These are phyloP conservation scores for Phellopilus nigrolimitatus DNA, from an alignment of 1,284 basidiomycete genomes.

Conservation along the genomic window DNA sequence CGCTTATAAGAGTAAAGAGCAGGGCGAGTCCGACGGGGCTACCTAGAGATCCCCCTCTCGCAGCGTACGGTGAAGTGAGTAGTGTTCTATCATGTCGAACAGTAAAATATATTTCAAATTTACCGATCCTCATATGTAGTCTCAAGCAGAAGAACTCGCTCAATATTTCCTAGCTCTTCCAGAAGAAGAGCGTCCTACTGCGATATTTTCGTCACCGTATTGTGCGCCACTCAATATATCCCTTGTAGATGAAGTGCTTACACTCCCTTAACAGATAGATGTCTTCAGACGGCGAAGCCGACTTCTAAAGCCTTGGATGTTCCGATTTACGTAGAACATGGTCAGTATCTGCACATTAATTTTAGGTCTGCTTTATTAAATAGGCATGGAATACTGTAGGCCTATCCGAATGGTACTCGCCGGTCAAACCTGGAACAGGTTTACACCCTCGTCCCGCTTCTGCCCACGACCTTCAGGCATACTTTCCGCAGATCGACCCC, in stretches of 20 bases:
- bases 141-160: conserved; percentile 74
- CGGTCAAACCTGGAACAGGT: conserved; percentile 59
- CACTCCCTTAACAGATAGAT: conserved; percentile 58
- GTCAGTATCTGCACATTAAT: conserved; percentile 36
- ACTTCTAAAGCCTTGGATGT: conserved; percentile 54
- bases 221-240: conserved; percentile 42
- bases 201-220: conserved; percentile 76
- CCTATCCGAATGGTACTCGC: conserved; percentile 82
- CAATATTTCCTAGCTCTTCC: conserved; percentile 62
- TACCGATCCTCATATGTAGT: conserved; percentile 31
- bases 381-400: conserved; percentile 43
- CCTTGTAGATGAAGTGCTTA: background rate
- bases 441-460: conserved; percentile 66
- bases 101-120: background rate
- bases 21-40: conserved; percentile 70
- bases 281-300: conserved; percentile 74
- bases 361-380: too few species aligned
- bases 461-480: conserved; percentile 44
- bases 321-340: conserved; percentile 65
- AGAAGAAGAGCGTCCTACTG: conserved; percentile 63
- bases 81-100: conserved; percentile 7
- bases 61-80: conserved; percentile 66
- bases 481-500: conserved; percentile 58
- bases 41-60: conserved; percentile 71
- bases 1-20: conserved; percentile 4